Evolutionary conservation across 2,329 filamentous ascomycete species (phyloP).

Genomic region (Aspergillus sp.): DNA sequence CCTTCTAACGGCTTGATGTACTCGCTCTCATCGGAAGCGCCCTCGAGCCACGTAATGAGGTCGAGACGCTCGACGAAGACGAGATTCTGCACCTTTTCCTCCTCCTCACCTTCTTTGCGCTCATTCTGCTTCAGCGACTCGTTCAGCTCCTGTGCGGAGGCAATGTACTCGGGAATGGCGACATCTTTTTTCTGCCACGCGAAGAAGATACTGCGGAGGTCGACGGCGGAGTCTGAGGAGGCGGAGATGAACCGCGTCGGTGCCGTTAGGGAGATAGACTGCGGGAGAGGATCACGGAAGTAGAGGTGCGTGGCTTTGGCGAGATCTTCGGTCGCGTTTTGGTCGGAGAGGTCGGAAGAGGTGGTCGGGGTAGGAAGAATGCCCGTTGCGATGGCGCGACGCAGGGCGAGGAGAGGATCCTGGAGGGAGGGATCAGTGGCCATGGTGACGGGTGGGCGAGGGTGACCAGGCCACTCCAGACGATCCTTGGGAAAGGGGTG

Average conservation of each 20-base stretch:
- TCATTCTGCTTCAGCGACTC: constrained; percentile 60
- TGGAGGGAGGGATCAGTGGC: constrained; percentile 54
- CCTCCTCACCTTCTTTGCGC: constrained; percentile 25
- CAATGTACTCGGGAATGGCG: constrained; percentile 87
- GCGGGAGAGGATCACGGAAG: constrained; percentile 63
- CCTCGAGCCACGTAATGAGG: constrained; percentile 89
- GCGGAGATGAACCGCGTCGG: constrained; percentile 86
- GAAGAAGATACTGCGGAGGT: constrained; percentile 93
- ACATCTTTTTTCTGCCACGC: constrained; percentile 93
- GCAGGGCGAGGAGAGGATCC: constrained; percentile 80
- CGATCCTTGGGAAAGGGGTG: background rate
- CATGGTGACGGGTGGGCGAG: constrained; percentile 44
- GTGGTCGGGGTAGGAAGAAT: constrained; percentile 71
- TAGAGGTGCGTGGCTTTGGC: constrained; percentile 75
- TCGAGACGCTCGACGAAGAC: constrained; percentile 90
- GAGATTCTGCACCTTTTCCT: constrained; percentile 76
- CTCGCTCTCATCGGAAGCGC: constrained; percentile 85
- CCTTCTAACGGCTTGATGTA: constrained; percentile 83
- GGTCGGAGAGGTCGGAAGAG: constrained; percentile 61
- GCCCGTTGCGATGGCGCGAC: constrained; percentile 73
- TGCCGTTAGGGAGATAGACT: constrained; percentile 66
- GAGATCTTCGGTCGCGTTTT: constrained; percentile 62
- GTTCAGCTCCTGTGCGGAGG: constrained; percentile 76
- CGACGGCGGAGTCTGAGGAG: constrained; percentile 64
- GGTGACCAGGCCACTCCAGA: background rate